Conservation (phyloP, 345 rosid genomes). For the Gossypium thurberi region DNA sequence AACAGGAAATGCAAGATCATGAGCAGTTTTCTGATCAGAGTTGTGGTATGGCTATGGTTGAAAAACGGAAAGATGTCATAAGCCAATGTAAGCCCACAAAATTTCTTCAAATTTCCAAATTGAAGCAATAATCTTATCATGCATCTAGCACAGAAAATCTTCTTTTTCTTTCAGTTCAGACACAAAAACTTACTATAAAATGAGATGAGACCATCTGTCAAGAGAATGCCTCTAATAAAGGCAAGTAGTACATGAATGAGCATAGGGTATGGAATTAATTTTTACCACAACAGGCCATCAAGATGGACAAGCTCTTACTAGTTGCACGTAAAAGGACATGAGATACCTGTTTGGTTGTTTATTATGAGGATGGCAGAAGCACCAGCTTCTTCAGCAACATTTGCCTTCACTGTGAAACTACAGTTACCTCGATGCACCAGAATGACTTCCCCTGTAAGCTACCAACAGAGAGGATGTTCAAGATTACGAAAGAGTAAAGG, state of each 20-base stretch:
- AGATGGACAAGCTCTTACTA: conserved; percentile 1
- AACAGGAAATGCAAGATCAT: not conserved
- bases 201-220: not conserved
- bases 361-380: conserved; percentile 66
- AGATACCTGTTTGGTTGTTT: conserved; percentile 49
- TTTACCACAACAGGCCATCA: conserved; percentile 4
- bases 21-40: not conserved
- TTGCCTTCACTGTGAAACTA: conserved; percentile 64
- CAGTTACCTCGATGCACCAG: conserved; percentile 62
- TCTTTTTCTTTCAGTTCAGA: not conserved
- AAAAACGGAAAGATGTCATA: not conserved
- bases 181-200: not conserved
- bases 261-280: not conserved
- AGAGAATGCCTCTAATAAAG: not conserved
- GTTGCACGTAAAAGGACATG: not conserved
- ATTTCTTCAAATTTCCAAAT: not conserved
- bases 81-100: not conserved
- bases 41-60: not conserved
- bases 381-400: conserved; percentile 46
- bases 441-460: conserved; percentile 48
- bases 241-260: not conserved
- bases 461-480: conserved; percentile 14
- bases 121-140: not conserved
- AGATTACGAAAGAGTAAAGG: conserved; percentile 10
- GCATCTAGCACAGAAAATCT: not conserved